phyloP scores from a whole-genome alignment of 2,329 filamentous ascomycete genomes.

The Hypomyces rosellus region DNA sequence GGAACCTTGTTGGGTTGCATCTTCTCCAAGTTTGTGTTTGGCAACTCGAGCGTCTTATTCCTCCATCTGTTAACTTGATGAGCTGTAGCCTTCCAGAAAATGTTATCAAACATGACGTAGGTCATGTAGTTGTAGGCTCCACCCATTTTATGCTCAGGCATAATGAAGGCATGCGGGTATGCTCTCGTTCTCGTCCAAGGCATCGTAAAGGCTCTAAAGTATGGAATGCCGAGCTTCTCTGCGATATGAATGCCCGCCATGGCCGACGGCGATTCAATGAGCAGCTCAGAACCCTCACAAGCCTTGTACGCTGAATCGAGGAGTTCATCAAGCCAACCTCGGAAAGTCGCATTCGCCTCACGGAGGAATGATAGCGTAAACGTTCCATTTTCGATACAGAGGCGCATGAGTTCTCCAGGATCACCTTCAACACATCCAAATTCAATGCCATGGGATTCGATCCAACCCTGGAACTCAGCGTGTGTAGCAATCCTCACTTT shows the following conservation, averaged over 20 bases:
- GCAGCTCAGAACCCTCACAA: conserved; percentile 78
- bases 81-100: conserved; percentile 93
- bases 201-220: conserved; percentile 98
- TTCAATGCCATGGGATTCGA: conserved; percentile 88
- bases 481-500: conserved; percentile 85
- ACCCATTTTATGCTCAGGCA: conserved; percentile 88
- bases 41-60: conserved; percentile 69
- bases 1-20: conserved; percentile 97
- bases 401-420: conserved; percentile 86
- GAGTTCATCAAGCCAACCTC: conserved; percentile 90
- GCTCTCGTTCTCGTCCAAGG: conserved; percentile 94
- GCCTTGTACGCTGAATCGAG: conserved; percentile 74
- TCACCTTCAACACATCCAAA: conserved; percentile 86
- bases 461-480: conserved; percentile 80
- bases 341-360: conserved; percentile 81
- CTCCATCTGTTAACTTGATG: conserved; percentile 92
- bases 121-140: conserved; percentile 93
- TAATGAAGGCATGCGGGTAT: conserved; percentile 94
- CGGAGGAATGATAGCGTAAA: conserved; percentile 88
- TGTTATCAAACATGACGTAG: conserved; percentile 91
- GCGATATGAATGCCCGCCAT: conserved; percentile 99
- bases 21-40: conserved; percentile 77
- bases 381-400: conserved; percentile 96
- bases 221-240: conserved; percentile 85
- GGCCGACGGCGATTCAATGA: conserved; percentile 92